phyloP scores from a whole-genome alignment of 164 flowering plant genomes.

The Vitis cinerea region DNA sequence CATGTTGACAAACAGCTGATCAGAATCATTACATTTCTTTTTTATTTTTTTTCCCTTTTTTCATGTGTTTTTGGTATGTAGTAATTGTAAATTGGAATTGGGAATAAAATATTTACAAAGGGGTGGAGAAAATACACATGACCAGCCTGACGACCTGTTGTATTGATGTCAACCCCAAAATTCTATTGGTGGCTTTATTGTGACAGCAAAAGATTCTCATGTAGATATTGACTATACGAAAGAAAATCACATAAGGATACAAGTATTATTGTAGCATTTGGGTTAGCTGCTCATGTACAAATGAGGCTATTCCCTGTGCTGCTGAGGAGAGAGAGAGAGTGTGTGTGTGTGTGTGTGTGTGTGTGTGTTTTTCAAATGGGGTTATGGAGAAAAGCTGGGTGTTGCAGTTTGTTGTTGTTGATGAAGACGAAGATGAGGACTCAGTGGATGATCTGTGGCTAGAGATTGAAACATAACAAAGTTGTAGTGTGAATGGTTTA shows the following conservation, averaged over 20 bases:
- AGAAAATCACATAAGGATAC: slow-evolving; percentile 5
- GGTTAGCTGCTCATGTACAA: neutral
- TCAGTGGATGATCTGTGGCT: too few species aligned
- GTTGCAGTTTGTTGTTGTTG: too few species aligned
- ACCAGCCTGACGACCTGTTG: slow-evolving; percentile 11
- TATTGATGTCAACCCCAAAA: slow-evolving; percentile 16
- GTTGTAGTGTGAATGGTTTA: too few species aligned
- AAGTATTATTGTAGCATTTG: neutral
- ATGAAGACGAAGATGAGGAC: too few species aligned
- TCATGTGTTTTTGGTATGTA: too few species aligned
- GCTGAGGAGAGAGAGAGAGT: neutral
- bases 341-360: too few species aligned
- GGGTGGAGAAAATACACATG: neutral
- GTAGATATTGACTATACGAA: slow-evolving; percentile 18
- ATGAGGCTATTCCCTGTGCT: neutral
- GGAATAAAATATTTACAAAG: too few species aligned
- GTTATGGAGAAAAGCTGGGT: neutral
- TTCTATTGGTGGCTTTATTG: slow-evolving; percentile 17
- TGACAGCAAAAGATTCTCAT: slow-evolving; percentile 23
- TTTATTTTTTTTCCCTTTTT: too few species aligned
- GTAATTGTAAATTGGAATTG: too few species aligned
- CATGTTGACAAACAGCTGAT: too few species aligned
- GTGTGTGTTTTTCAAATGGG: neutral
- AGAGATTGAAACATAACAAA: too few species aligned
- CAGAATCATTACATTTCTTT: too few species aligned